Evolutionary conservation across 805 yeast species (phyloP).

Genomic region (Spathaspora boniae): DNA sequence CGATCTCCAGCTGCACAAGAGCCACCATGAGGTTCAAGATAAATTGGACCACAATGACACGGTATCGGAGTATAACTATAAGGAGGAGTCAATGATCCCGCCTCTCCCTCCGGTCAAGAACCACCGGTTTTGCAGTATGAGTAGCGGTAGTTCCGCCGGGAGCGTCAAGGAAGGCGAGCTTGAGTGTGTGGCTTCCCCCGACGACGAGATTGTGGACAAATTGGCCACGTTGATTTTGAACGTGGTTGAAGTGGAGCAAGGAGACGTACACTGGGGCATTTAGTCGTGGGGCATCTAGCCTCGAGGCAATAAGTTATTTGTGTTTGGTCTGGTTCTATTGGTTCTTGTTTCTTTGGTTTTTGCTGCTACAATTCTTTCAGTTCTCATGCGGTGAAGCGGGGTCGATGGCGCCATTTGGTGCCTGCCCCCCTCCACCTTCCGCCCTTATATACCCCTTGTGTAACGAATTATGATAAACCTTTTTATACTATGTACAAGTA

Average conservation of each 20-base stretch:
- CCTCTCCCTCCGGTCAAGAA: slow-evolving; percentile 1
- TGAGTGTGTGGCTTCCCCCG: neutral
- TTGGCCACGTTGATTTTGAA: slow-evolving; percentile 16
- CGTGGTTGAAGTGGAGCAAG: slow-evolving; percentile 12
- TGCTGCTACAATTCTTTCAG: neutral
- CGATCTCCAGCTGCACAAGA: too few relatives aligned
- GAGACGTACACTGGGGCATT: slow-evolving; percentile 16
- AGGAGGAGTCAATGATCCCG: neutral
- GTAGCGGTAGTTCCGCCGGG: neutral
- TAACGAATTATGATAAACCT: too few relatives aligned
- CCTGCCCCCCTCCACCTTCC: too few relatives aligned
- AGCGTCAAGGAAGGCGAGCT: neutral
- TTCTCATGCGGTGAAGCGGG: too few relatives aligned
- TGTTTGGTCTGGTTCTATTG: slow-evolving; percentile 1
- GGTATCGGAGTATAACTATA: too few relatives aligned
- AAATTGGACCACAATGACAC: too few relatives aligned
- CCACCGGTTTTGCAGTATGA: slow-evolving; percentile 1
- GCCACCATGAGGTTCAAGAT: too few relatives aligned
- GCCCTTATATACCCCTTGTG: too few relatives aligned
- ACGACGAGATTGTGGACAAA: slow-evolving; percentile 14
- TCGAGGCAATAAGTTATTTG: slow-evolving; percentile 1
- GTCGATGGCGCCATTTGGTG: too few relatives aligned
- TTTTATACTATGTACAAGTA: too few relatives aligned
- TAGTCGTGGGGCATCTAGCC: neutral
- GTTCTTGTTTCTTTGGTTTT: slow-evolving; percentile 1